Conservation (phyloP, 306 rosid species). For the Comarum palustre region DNA sequence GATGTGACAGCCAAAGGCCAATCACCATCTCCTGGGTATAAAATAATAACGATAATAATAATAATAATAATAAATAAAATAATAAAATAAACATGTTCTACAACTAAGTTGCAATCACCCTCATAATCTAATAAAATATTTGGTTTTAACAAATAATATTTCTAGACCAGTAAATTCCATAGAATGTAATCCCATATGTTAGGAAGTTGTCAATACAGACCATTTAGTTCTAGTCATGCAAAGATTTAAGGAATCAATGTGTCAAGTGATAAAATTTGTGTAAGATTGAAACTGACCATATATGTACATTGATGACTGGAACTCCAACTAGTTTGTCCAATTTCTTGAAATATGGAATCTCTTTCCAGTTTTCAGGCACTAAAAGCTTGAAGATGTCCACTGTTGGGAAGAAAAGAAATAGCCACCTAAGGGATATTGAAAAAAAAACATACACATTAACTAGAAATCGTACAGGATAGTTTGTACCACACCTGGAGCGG, state of each 20-base stretch:
- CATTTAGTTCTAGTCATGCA: slow-evolving; percentile 1
- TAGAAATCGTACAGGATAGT: slow-evolving; percentile 4
- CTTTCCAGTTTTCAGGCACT: slow-evolving; percentile 83
- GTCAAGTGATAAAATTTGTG: slow-evolving; percentile 10
- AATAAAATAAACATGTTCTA: not conserved
- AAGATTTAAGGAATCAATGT: not conserved
- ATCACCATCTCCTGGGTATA: not conserved
- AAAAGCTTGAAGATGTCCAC: slow-evolving; percentile 92
- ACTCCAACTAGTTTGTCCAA: slow-evolving; percentile 90
- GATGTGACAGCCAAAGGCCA: not conserved
- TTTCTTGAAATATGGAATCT: slow-evolving; percentile 84
- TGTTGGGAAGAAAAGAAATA: slow-evolving; percentile 31
- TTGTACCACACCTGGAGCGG: slow-evolving; percentile 69
- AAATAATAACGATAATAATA: too few relatives aligned
- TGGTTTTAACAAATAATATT: not conserved
- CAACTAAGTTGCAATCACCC: slow-evolving; percentile 16
- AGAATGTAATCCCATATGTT: slow-evolving; percentile 11
- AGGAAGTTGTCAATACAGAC: slow-evolving; percentile 2
- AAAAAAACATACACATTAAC: slow-evolving; percentile 10
- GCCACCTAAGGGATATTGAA: slow-evolving; percentile 23
- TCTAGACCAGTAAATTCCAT: slow-evolving; percentile 10
- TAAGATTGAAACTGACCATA: slow-evolving; percentile 59
- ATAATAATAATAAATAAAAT: too few relatives aligned
- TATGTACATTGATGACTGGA: slow-evolving; percentile 91
- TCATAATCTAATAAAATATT: not conserved